Base-by-base conservation (phyloP, 257 asterid genomes). In the Cinchona pubescens region DNA sequence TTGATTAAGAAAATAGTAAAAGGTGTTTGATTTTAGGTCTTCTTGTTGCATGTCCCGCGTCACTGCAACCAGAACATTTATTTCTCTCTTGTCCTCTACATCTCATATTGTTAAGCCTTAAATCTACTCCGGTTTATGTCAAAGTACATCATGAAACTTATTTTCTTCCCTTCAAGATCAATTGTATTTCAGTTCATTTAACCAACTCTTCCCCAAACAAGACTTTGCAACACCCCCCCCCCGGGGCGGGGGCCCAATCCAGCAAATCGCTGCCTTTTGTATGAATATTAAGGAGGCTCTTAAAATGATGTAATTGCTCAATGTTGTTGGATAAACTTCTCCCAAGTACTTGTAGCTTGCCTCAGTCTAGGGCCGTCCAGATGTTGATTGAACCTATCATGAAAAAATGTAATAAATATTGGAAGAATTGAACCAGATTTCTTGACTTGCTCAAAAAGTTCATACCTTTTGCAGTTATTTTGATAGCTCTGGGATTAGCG, bases 401-500 rank as follows among this genome's bases (percentile, higher is more conserved):
- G 53, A 48, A 25, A 37, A 38, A 25, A 14, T n/a, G n/a, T 37
- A 8, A 3, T 3, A 38, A 38, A 38, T 38, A 3, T 5, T 38
- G 42, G 0, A 8, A 3, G 42, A 3, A 38, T 40, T 16, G 53
- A 23, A 59, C 62, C 0, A 72, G 35, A 23, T 7, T 37, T 48
- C 6, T 37, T 60, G 5, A 72, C 11, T 4, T 38, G 32, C 25
- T 74, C 13, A 74, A 23, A 15, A 19, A 40, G 2, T 71, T 25
- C 29, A 29, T 49, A 18, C 14, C 38, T 71, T 67, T 38, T 60
- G 60, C 84, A 90, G 96, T 59, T 90, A 82, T 75, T 60, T 85
- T 19, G 82, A 84, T 42, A 88, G 93, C 73, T 79, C 90, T 58
- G 94, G 93, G 65, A 78, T 91, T 79, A 87, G 86, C 59, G 90